Evolutionary conservation across 306 rosid genomes (phyloP).

Genomic region (Lathyrus tuberosus): DNA sequence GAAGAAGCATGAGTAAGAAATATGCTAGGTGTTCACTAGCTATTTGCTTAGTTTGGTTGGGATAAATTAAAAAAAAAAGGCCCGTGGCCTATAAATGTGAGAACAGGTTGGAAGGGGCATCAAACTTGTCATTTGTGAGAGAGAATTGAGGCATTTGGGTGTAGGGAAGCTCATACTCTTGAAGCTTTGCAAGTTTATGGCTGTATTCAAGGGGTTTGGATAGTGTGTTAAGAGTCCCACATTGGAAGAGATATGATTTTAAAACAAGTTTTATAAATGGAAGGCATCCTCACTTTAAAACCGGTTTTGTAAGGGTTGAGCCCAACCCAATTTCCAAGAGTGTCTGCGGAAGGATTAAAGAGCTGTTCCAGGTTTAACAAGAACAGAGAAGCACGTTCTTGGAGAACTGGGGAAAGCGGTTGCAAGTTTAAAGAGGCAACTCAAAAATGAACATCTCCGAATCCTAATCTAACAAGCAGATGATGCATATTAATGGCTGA

Average conservation of each 20-base stretch:
- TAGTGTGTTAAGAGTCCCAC: neutral
- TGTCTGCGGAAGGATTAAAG: too few relatives aligned
- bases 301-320: neutral
- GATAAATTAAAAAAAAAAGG: neutral
- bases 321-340: neutral
- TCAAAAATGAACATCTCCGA: too few relatives aligned
- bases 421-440: too few relatives aligned
- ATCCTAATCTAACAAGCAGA: too few relatives aligned
- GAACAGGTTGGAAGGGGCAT: neutral
- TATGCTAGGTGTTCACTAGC: neutral
- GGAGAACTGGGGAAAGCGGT: too few relatives aligned
- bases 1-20: neutral
- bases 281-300: neutral
- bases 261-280: neutral
- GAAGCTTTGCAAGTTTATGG: neutral
- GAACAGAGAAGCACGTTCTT: too few relatives aligned
- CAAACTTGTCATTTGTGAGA: conserved; percentile 3
- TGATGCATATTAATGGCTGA: too few relatives aligned
- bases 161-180: neutral
- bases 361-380: too few relatives aligned
- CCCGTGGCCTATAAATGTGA: neutral
- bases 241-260: neutral
- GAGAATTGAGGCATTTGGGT: neutral
- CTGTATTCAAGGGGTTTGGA: neutral
- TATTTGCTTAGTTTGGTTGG: neutral